These are phyloP conservation scores for Gnaphalium uliginosum DNA, from an alignment of 129 eudicot species.

Conservation along the genomic window DNA sequence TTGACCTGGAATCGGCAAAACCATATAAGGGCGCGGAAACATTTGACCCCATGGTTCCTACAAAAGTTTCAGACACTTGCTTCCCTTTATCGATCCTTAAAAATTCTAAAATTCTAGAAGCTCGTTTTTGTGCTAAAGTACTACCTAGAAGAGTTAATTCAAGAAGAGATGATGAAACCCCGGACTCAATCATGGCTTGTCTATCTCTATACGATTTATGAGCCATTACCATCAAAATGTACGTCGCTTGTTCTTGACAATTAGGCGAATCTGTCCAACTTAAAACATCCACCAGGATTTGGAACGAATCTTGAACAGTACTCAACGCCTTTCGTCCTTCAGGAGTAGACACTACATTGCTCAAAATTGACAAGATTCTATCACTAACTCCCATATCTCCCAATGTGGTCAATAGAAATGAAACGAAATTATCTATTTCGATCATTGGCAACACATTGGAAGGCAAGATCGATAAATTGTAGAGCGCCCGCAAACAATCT, in stretches of 20 bases:
- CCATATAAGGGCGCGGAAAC: conserved; percentile 70
- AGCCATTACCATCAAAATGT: conserved; percentile 92
- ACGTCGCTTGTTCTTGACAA: conserved; percentile 80
- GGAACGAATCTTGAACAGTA: conserved; percentile 49
- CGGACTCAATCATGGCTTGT: conserved; percentile 78
- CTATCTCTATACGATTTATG: conserved; percentile 78
- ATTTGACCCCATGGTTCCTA: conserved; percentile 29
- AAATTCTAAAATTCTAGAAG: conserved; percentile 81
- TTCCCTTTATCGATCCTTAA: conserved; percentile 80
- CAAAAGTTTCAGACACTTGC: conserved; percentile 60
- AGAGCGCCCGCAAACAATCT: conserved; percentile 73
- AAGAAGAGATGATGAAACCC: conserved; percentile 70
- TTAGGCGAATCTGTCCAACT: conserved; percentile 80
- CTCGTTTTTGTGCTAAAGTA: conserved; percentile 90
- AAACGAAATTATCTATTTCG: conserved; percentile 53
- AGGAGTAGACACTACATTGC: conserved; percentile 61
- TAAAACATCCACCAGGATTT: conserved; percentile 62
- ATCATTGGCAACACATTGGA: conserved; percentile 49
- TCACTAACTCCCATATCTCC: conserved; percentile 85
- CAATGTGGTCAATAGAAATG: conserved; percentile 46
- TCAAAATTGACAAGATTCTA: conserved; percentile 64
- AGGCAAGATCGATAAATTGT: conserved; percentile 72
- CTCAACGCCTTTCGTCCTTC: conserved; percentile 77
- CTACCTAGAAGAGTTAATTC: conserved; percentile 87
- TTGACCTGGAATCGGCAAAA: conserved; percentile 28